Percentiles rank a stretch among this genome's conserved stretches.
phyloP scores from a whole-genome alignment of 164 flowering plant species.

The Stephania cephalantha region DNA sequence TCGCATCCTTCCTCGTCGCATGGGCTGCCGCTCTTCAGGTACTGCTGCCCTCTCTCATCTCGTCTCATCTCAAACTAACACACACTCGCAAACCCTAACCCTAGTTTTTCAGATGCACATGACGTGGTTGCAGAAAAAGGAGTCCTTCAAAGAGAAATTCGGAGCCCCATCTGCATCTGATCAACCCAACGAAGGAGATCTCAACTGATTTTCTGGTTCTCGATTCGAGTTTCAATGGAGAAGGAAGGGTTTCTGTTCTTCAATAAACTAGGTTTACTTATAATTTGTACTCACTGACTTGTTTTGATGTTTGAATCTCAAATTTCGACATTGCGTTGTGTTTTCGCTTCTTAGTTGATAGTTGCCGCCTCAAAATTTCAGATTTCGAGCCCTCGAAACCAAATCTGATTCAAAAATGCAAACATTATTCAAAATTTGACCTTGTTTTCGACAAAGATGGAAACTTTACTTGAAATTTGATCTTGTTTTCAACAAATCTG shows the following conservation, averaged over 20 bases:
- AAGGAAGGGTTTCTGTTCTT: not conserved
- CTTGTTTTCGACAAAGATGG: too few species aligned
- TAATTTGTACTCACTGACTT: too few species aligned
- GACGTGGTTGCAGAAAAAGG: constrained; percentile 78
- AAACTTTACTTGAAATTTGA: not conserved
- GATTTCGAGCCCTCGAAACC: too few species aligned
- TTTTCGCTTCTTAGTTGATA: too few species aligned
- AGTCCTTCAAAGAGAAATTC: constrained; percentile 67
- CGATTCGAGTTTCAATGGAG: not conserved
- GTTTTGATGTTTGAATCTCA: too few species aligned
- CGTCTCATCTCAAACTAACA: too few species aligned
- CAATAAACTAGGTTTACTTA: not conserved
- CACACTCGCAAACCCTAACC: not conserved
- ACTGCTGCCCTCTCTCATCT: not conserved
- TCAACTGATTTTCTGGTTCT: not conserved
- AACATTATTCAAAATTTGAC: not conserved
- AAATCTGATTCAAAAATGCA: not conserved
- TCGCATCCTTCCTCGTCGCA: constrained; percentile 65
- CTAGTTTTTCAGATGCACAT: constrained; percentile 52
- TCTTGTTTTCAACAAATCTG: too few species aligned
- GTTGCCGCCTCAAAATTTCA: too few species aligned
- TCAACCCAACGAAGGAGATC: constrained; percentile 9
- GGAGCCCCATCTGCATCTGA: constrained; percentile 20
- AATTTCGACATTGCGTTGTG: too few species aligned
- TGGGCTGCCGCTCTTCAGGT: constrained; percentile 98